Evolutionary conservation across 192 early-diverging fungal species (phyloP).

Genomic region (Ramicandelaber brevisporus): DNA sequence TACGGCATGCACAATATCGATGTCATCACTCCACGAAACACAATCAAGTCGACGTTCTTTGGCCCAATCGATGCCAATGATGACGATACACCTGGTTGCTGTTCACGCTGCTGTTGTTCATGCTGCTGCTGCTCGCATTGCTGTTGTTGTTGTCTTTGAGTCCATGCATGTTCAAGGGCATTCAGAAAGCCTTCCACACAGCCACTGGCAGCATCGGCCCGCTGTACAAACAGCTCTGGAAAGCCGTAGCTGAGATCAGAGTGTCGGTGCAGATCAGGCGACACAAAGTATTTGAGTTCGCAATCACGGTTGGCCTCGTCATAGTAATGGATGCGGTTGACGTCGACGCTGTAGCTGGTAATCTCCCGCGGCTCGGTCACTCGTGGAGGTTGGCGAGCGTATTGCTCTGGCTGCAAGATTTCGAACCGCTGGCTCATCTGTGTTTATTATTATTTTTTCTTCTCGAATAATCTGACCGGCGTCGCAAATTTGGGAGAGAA

Average conservation of each 20-base stretch:
- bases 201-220: constrained; percentile 30
- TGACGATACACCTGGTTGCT: constrained; percentile 6
- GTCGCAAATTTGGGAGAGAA: too few species aligned
- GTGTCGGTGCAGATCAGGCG: constrained; percentile 4
- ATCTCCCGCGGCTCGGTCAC: constrained; percentile 39
- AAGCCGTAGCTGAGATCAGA: constrained; percentile 36
- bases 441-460: too few species aligned
- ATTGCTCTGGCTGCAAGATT: too few species aligned
- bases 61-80: constrained; percentile 4
- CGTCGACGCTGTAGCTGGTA: constrained; percentile 33
- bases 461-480: too few species aligned
- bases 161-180: constrained; percentile 17
- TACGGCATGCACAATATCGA: constrained; percentile 64
- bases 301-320: constrained; percentile 14
- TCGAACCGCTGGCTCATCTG: too few species aligned
- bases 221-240: constrained; percentile 34
- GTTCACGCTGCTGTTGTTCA: too few species aligned
- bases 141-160: constrained; percentile 1
- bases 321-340: constrained; percentile 23
- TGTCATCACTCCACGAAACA: constrained; percentile 79
- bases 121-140: constrained; percentile 9
- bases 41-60: constrained; percentile 14
- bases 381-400: too few species aligned
- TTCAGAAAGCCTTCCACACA: constrained; percentile 61
- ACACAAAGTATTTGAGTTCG: constrained; percentile 12